Evolutionary conservation across 768 basidiomycete species (phyloP).

Genomic region (Psilocybe tampanensis): DNA sequence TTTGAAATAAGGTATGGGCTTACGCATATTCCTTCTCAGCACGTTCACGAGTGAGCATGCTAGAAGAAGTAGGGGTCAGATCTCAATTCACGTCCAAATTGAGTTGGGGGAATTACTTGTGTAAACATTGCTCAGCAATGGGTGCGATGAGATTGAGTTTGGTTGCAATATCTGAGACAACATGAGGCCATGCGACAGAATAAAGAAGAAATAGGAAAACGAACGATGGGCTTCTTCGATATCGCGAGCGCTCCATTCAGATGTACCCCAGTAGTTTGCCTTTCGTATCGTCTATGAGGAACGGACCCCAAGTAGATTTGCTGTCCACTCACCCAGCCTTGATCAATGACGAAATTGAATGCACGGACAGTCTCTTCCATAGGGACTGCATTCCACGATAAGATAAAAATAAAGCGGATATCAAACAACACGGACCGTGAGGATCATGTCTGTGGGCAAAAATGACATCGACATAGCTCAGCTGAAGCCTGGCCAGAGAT

Average conservation of each 20-base stretch:
- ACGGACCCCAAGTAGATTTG: constrained; percentile 1
- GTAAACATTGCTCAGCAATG: constrained; percentile 76
- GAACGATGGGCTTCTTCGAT: constrained; percentile 67
- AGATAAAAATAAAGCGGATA: background rate
- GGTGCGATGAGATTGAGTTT: constrained; percentile 69
- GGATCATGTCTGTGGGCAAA: constrained; percentile 72
- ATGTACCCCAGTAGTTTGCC: constrained; percentile 76
- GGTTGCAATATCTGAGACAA: constrained; percentile 58
- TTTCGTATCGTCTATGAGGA: constrained; percentile 17
- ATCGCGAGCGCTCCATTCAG: constrained; percentile 75
- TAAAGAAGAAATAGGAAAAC: constrained; percentile 18
- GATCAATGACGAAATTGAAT: constrained; percentile 77
- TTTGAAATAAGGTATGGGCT: constrained; percentile 15
- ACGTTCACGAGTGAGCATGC: constrained; percentile 78
- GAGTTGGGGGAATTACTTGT: constrained; percentile 44
- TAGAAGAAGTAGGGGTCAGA: constrained; percentile 21
- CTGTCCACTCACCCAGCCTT: constrained; percentile 56
- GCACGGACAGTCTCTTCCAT: constrained; percentile 83
- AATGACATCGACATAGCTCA: constrained; percentile 76
- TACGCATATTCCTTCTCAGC: constrained; percentile 79
- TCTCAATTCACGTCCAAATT: background rate
- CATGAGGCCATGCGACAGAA: too few species aligned
- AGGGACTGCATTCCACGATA: constrained; percentile 37
- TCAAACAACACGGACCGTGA: constrained; percentile 37
- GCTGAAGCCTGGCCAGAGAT: constrained; percentile 65